Evolutionary conservation across 2,329 filamentous ascomycete species (phyloP), one percentile per base, ranked within the genome.

Genomic region (Escovopsis sp.): DNA sequence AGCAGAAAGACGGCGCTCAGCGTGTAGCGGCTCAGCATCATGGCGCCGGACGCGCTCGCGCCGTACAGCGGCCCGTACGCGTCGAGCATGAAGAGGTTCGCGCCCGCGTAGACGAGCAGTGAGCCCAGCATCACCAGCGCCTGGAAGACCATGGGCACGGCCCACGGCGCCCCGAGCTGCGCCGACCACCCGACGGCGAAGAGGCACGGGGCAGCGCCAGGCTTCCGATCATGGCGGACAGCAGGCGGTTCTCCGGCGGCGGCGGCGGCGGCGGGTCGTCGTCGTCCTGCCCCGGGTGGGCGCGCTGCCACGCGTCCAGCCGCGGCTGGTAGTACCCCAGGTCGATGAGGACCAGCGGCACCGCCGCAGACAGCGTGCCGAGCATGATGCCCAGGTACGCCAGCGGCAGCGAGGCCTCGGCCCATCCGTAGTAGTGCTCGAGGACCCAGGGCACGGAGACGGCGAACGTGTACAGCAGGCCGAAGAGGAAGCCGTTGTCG

Each of bases 111-210:
- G 34, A 56, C 45, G 26, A 56, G 49, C 15, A 56, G 43, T n/a
- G 52, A 56, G 23, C 46, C 47, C 15, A 55, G 39, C 53, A 54
- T 54, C 18, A 53, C 51, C 18, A 46, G 42, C 2, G 47, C 52
- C 36, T 56, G 53, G 40, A 49, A 53, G n/a, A 54, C 37, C 6
- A 53, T 45, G 26, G 53, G 53, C 7, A 52, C 49, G 18, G 51
- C 44, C 49, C 51, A 55, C 40, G 53, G 49, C 3, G 50, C 49
- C 7, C 41, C 45, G 39, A 44, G 44, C 35, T 55, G 47, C 6
- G 51, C 53, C 4, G 78, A 82, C 78, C 78, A 83, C 1, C 77
- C 78, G 50, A 82, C 81, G 67, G 73, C 75, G 65, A 83, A 81
- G 15, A 83, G 63, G 4, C 77, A 75, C 15, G 78, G 55, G 81